Conservation (phyloP, 192 early-diverging fungal species). For the Kappamyces sp. region DNA sequence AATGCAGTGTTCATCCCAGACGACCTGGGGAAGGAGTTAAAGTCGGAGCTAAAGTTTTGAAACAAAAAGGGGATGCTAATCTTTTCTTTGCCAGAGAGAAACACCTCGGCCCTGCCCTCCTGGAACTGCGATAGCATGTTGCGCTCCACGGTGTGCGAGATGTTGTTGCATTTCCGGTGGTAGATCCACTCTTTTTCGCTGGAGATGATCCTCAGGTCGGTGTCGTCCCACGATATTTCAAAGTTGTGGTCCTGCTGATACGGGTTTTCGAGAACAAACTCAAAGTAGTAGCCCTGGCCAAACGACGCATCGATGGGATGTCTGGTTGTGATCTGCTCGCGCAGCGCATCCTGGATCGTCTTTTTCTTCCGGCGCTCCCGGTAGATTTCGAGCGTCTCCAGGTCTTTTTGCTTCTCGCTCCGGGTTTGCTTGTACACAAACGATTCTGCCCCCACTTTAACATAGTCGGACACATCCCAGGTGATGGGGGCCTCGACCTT, state of each 20-base stretch:
- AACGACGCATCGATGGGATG: conserved; percentile 30
- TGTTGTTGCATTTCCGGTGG: not conserved
- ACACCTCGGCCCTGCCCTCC: conserved; percentile 2
- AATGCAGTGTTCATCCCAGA: too few species aligned
- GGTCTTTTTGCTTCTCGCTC: conserved; percentile 31
- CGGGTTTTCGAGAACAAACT: conserved; percentile 38
- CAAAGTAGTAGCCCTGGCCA: conserved; percentile 39
- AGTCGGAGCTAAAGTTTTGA: conserved; percentile 30
- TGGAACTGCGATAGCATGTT: not conserved
- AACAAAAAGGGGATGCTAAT: conserved; percentile 41
- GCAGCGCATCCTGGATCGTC: conserved; percentile 17
- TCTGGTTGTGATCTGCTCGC: conserved; percentile 27
- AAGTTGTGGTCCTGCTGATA: conserved; percentile 36
- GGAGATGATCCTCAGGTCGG: conserved; percentile 25
- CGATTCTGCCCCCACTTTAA: not conserved
- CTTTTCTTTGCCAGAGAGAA: conserved; percentile 21
- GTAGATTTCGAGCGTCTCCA: conserved; percentile 36
- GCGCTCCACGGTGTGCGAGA: not conserved
- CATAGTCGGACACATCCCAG: too few species aligned
- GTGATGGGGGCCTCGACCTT: not conserved
- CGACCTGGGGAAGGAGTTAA: not conserved
- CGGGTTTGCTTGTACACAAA: conserved; percentile 26
- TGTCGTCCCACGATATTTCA: conserved; percentile 37
- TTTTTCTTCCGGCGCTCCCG: not conserved
- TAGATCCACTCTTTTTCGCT: conserved; percentile 10